Conservation (phyloP, 2,329 filamentous ascomycete genomes). For the Waltergamsia citrina region DNA sequence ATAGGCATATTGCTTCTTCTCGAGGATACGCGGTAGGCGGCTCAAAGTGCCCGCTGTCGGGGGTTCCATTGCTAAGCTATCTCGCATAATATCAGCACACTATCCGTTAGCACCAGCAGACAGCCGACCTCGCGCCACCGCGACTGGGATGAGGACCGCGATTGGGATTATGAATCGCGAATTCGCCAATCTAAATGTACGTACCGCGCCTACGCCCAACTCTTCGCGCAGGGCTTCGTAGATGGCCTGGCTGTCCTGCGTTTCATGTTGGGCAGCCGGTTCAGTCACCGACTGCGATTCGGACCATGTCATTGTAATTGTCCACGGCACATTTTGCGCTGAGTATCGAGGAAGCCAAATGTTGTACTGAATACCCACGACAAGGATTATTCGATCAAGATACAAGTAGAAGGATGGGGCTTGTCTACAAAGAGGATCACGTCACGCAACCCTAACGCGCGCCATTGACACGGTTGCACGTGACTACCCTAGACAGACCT, state of each 20-base stretch:
- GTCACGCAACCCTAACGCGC: constrained; percentile 6
- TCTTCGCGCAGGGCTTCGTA: constrained; percentile 25
- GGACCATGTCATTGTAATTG: constrained; percentile 16
- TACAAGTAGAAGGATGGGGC: neutral
- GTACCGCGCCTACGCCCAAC: constrained; percentile 14
- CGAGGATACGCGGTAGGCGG: too few relatives aligned
- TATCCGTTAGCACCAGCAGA: too few relatives aligned
- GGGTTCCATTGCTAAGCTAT: neutral
- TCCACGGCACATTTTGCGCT: constrained; percentile 9
- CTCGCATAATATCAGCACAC: too few relatives aligned
- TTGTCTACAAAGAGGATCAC: neutral
- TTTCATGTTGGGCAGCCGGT: constrained; percentile 15
- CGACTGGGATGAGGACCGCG: too few relatives aligned
- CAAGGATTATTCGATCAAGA: too few relatives aligned
- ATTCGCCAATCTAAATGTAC: too few relatives aligned
- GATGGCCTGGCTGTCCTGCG: constrained; percentile 34
- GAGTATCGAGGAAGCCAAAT: too few relatives aligned
- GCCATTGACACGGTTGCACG: constrained; percentile 18
- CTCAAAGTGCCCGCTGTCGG: too few relatives aligned
- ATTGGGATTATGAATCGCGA: too few relatives aligned
- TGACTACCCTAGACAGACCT: constrained; percentile 8
- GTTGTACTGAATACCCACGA: too few relatives aligned
- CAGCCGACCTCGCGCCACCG: too few relatives aligned
- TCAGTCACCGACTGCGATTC: constrained; percentile 17
- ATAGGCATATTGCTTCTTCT: too few relatives aligned